Evolutionary conservation across 129 eudicot genomes (phyloP).

Genomic region (Sambucus nigra): DNA sequence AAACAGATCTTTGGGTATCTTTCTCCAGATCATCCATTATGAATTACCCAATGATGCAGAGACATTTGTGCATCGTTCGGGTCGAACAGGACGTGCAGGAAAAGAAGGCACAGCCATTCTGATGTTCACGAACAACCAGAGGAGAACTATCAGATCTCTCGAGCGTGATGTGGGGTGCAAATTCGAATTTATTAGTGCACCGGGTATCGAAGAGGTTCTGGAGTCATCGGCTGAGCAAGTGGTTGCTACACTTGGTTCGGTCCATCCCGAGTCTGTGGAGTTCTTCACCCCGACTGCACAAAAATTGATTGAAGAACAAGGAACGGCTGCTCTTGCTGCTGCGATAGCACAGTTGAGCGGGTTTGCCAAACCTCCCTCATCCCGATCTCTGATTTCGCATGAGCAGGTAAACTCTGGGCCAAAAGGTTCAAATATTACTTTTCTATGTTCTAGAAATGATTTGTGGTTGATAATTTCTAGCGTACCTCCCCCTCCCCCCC

Average conservation of each 20-base stretch:
- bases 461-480: too few species aligned
- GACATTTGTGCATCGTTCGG: conserved; percentile 96
- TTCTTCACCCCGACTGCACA: conserved; percentile 83
- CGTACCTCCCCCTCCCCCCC: too few species aligned
- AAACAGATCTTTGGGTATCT: background rate
- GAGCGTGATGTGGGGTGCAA: conserved; percentile 92
- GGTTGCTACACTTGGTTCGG: conserved; percentile 69
- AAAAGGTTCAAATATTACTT: background rate
- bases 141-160: conserved; percentile 66
- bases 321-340: conserved; percentile 80
- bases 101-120: conserved; percentile 76
- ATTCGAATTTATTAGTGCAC: conserved; percentile 68
- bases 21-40: conserved; percentile 68
- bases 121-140: conserved; percentile 69
- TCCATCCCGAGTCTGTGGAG: conserved; percentile 67
- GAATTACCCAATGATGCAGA: conserved; percentile 89
- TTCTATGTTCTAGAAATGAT: background rate
- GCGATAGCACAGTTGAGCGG: conserved; percentile 54
- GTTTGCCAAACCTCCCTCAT: conserved; percentile 11
- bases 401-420: conserved; percentile 1
- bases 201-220: conserved; percentile 70
- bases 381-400: conserved; percentile 76
- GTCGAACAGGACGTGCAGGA: conserved; percentile 96
- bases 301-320: conserved; percentile 50
- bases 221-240: conserved; percentile 80